Base-by-base conservation (phyloP, 805 yeast species). In the Kazachstania kunashirensis region DNA sequence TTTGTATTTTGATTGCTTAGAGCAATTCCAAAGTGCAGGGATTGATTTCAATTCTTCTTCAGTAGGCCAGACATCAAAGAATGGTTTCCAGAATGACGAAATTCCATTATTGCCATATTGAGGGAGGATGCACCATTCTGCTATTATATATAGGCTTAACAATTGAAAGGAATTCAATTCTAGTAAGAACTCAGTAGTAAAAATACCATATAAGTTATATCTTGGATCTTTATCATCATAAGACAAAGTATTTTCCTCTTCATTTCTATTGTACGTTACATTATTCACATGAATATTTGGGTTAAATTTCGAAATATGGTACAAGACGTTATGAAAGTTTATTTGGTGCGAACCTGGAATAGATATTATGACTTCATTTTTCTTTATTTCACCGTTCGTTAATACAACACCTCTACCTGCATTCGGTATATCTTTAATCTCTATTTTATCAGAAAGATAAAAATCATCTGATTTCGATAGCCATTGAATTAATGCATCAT, bases 71-170 rank as follows among this genome's bases (percentile, higher is more conserved):
- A 75, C 70, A 24, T 69, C 67, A 9, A 84, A 55, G 52, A 84
- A 84, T 0, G 84, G 84, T 29, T 55, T 51, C 94, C 94, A 84
- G 49, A 66, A 76, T 1, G 81, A 73, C 2, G 43, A 42, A 0
- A 39, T 25, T 5, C 13, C 7, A 20, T 42, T 37, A 6, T 39
- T 24, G 5, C 50, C 41, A 58, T 53, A 52, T 13, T 29, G 9
- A 1, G 59, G 59, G 13, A 58, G 33, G 3, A 58, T 24, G 9
- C 39, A 24, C 54, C 54, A 50, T 41, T 58, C 63, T 4, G 50
- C 48, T 14, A 58, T 12, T 26, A 56, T 45, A 34, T 65, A 81
- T 38, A 79, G 47, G 0, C 74, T 48, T 6, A 79, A 46, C 26
- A 80, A 49, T 54, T 80, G 88, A 50, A 78, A 75, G 2, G 86